Base-by-base conservation (phyloP, 257 asterid species). In the Solanum acaule region DNA sequence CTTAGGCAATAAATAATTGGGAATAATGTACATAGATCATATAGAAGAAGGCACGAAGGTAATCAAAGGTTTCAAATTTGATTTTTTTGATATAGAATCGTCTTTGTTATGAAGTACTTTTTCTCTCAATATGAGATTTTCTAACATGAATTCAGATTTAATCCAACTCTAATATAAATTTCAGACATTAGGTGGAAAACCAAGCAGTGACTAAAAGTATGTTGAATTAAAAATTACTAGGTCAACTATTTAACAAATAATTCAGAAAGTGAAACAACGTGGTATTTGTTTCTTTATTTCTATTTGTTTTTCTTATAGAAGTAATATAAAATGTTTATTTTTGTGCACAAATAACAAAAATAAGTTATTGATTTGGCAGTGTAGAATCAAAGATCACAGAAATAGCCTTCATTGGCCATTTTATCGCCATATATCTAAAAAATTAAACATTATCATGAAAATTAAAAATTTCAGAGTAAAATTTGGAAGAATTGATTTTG, bases 41-140 rank as follows among this genome's bases (percentile, higher is more conserved):
- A 34, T 10, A 2, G 8, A 71, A 61, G 5, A 52, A 0, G 0
- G 1, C n/a, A n/a, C n/a, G n/a, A n/a, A n/a, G n/a, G n/a, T n/a
- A 49, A 2, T 5, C 1, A 49, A 2, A 15, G 1, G 0, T 52
- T 2, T 49, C 0, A 5, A 5, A 2, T 2, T 16, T 52, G 0
- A 15, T 1, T 49, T 49, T 52, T 52, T 16, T 49, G 0, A 2
- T 52, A 52, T 16, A 16, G 0, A 15, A 6, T 49, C 9, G 3
- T 6, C 22, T 49, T 49, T 49, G 8, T 52, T 16, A 52, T 3
- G 22, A 1, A 52, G 0, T 0, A 6, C 1, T 16, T 16, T 52
- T 2, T 52, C 0, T 16, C 3, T 49, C 22, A 15, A 49, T 49
- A 49, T 49, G 16, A 1, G 3, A 5, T 0, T 49, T 5, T 49